These are phyloP conservation scores for Willaertia magna DNA, from an alignment of 208 protist genomes.

Conservation along the genomic window DNA sequence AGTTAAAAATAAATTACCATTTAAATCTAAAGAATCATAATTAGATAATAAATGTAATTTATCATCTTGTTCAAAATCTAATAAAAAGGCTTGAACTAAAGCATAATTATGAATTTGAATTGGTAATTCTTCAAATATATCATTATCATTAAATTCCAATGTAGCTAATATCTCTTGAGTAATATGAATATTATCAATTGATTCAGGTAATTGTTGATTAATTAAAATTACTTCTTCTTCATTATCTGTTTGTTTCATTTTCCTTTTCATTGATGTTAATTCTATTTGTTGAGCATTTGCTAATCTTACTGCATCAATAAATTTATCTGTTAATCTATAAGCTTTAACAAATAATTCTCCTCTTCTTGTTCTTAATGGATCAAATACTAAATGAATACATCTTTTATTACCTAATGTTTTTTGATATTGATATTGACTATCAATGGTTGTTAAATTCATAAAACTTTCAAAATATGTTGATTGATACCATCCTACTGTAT, in stretches of 20 bases:
- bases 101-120: not conserved
- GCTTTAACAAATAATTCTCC: not conserved
- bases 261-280: not conserved
- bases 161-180: not conserved
- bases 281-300: not conserved
- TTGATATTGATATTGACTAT: not conserved
- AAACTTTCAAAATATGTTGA: not conserved
- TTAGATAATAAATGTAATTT: not conserved
- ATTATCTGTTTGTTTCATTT: not conserved
- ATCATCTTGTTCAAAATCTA: not conserved
- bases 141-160: not conserved
- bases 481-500: slow-evolving; percentile 12
- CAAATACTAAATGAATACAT: slow-evolving; percentile 1
- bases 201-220: not conserved
- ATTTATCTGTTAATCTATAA: not conserved
- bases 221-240: not conserved
- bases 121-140: slow-evolving; percentile 2
- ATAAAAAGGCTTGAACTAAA: not conserved
- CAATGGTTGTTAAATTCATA: not conserved
- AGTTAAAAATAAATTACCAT: not conserved
- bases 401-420: not conserved
- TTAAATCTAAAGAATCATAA: not conserved
- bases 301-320: not conserved
- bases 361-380: slow-evolving; percentile 2
- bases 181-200: not conserved